phyloP scores from a whole-genome alignment of 2,329 filamentous ascomycete species.

The Penicillium sclerotigenum region DNA sequence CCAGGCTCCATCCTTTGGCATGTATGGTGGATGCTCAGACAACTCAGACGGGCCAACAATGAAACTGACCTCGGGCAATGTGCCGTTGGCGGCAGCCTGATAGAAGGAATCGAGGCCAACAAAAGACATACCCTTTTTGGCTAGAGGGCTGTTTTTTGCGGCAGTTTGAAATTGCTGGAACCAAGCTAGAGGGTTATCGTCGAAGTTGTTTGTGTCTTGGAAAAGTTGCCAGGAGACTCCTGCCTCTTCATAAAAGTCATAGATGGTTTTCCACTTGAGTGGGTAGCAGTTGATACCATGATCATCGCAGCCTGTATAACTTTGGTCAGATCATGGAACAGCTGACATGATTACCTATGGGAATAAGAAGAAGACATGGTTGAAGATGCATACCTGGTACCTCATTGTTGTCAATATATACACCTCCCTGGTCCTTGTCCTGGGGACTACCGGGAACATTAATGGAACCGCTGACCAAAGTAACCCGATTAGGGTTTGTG shows the following conservation, averaged over 20 bases:
- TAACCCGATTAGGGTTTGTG: slow-evolving; percentile 54
- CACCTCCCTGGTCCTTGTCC: slow-evolving; percentile 43
- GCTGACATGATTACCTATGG: no score
- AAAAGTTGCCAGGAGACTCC: slow-evolving; percentile 53
- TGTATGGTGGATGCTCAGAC: slow-evolving; percentile 54
- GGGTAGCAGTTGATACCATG: slow-evolving; percentile 52
- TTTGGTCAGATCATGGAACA: neutral
- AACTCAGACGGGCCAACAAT: slow-evolving; percentile 51
- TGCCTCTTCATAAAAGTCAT: slow-evolving; percentile 49
- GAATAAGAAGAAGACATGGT: neutral
- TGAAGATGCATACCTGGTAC: slow-evolving; percentile 38
- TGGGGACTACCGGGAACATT: slow-evolving; percentile 51
- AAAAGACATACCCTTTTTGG: slow-evolving; percentile 48
- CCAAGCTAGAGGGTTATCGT: slow-evolving; percentile 55
- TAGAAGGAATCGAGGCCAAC: slow-evolving; percentile 52
- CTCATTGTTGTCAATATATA: slow-evolving; percentile 53
- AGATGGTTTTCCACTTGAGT: slow-evolving; percentile 53
- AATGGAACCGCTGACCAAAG: slow-evolving; percentile 51
- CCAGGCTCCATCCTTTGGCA: slow-evolving; percentile 55
- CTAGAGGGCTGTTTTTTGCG: slow-evolving; percentile 39
- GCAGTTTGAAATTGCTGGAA: slow-evolving; percentile 54
- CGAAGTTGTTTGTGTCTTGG: slow-evolving; percentile 52
- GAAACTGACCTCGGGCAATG: slow-evolving; percentile 52
- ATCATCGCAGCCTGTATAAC: slow-evolving; percentile 41
- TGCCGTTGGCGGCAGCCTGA: slow-evolving; percentile 49